Conservation (phyloP, 2,329 filamentous ascomycete species). For the Xenosphaeropsis pyriputrescens region DNA sequence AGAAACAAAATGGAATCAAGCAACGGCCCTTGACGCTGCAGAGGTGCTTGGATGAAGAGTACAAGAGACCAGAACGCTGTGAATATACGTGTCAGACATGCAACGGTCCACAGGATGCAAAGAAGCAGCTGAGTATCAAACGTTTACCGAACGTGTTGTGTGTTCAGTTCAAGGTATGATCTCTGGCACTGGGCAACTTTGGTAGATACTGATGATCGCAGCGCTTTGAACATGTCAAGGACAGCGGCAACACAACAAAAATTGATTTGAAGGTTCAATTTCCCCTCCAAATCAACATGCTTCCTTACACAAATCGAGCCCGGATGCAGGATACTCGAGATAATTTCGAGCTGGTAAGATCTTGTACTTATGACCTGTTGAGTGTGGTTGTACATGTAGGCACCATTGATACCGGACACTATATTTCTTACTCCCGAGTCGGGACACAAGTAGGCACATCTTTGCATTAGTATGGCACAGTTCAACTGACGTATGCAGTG, state of each 20-base stretch:
- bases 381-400: conserved; percentile 89
- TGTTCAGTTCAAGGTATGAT: conserved; percentile 72
- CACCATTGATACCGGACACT: conserved; percentile 85
- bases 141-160: conserved; percentile 77
- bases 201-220: conserved; percentile 18
- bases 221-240: conserved; percentile 62
- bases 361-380: conserved; percentile 72
- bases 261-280: conserved; percentile 80
- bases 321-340: conserved; percentile 33
- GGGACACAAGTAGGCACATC: conserved; percentile 45
- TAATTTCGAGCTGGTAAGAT: conserved; percentile 39
- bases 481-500: conserved; percentile 38
- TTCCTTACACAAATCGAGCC: conserved; percentile 68
- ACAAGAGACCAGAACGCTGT: conserved; percentile 74
- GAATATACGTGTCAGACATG: conserved; percentile 82
- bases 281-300: conserved; percentile 75
- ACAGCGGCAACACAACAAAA: conserved; percentile 62
- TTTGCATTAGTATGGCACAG: background rate
- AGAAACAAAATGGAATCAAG: conserved; percentile 21
- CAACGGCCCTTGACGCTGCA: conserved; percentile 40
- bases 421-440: conserved; percentile 76
- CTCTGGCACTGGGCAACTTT: background rate
- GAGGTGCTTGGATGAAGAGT: conserved; percentile 72
- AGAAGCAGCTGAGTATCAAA: conserved; percentile 73
- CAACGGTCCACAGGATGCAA: conserved; percentile 61